phyloP scores from a whole-genome alignment of 257 asterid species.

The Nicotiana otophora region DNA sequence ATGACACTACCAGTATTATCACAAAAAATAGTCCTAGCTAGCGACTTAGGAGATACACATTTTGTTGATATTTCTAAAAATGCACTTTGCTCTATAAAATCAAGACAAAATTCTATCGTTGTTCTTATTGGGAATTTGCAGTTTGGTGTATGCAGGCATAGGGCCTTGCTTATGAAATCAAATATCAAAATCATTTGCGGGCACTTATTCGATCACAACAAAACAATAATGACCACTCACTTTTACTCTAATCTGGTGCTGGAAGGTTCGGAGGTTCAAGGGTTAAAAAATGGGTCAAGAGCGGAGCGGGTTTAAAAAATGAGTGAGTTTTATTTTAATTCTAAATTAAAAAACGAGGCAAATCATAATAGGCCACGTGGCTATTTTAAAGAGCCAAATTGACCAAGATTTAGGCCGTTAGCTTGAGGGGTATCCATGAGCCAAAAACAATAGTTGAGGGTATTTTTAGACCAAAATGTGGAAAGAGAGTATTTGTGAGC shows the following conservation, averaged over 20 bases:
- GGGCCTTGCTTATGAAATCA: conserved; percentile 74
- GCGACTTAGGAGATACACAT: conserved; percentile 34
- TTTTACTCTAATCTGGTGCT: conserved; percentile 2
- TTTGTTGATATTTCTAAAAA: conserved; percentile 62
- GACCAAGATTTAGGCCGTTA: too few species aligned
- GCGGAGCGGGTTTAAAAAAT: neutral
- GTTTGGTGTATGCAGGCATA: conserved; percentile 93
- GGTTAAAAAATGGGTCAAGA: conserved; percentile 17
- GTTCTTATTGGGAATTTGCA: conserved; percentile 84
- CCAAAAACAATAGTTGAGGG: too few species aligned
- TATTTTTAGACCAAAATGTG: too few species aligned
- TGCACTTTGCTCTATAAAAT: conserved; percentile 56
- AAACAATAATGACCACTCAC: too few species aligned
- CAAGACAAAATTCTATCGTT: conserved; percentile 44
- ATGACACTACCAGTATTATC: conserved; percentile 12
- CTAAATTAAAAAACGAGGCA: too few species aligned
- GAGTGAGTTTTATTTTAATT: too few species aligned
- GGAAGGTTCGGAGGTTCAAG: neutral
- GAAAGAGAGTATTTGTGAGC: neutral
- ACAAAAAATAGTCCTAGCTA: conserved; percentile 20
- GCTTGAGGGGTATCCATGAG: too few species aligned
- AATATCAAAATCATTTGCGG: too few species aligned
- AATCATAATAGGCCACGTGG: too few species aligned
- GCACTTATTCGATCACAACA: too few species aligned
- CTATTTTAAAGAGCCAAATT: too few species aligned